phyloP scores from a whole-genome alignment of 352 stramenopile species.

The Saprolegnia parasitica region DNA sequence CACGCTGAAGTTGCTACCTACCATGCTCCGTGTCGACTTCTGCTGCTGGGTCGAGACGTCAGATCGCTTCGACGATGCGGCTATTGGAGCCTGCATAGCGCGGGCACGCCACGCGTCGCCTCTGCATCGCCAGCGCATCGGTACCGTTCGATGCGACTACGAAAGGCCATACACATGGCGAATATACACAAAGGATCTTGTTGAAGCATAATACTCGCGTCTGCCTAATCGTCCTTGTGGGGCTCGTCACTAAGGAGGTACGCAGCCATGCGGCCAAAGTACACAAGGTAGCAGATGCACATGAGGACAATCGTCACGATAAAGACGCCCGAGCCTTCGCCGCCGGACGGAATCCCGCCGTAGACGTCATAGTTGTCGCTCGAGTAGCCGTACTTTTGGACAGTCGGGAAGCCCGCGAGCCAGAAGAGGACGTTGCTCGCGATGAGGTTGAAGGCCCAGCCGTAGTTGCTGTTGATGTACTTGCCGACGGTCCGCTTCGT shows the following conservation, averaged over 20 bases:
- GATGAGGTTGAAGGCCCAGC: slow-evolving; percentile 84
- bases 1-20: too few relatives aligned
- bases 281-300: slow-evolving; percentile 68
- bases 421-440: slow-evolving; percentile 78
- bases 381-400: slow-evolving; percentile 74
- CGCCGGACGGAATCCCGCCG: slow-evolving; percentile 68
- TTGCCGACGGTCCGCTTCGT: slow-evolving; percentile 33
- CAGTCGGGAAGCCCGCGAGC: slow-evolving; percentile 71
- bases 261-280: slow-evolving; percentile 44
- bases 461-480: slow-evolving; percentile 69
- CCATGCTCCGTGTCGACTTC: too few relatives aligned
- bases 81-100: too few relatives aligned
- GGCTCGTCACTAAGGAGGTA: slow-evolving; percentile 46
- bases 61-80: too few relatives aligned
- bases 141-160: not conserved
- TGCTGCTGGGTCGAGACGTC: too few relatives aligned
- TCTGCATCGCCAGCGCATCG: too few relatives aligned
- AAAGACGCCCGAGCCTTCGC: slow-evolving; percentile 69
- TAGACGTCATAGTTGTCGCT: slow-evolving; percentile 67
- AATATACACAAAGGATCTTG: not conserved
- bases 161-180: slow-evolving; percentile 5
- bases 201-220: not conserved
- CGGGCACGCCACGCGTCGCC: not conserved
- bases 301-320: slow-evolving; percentile 55
- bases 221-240: slow-evolving; percentile 30